phyloP scores from a whole-genome alignment of 108 stramenopile species.

The Stephanodiscus triporus region DNA sequence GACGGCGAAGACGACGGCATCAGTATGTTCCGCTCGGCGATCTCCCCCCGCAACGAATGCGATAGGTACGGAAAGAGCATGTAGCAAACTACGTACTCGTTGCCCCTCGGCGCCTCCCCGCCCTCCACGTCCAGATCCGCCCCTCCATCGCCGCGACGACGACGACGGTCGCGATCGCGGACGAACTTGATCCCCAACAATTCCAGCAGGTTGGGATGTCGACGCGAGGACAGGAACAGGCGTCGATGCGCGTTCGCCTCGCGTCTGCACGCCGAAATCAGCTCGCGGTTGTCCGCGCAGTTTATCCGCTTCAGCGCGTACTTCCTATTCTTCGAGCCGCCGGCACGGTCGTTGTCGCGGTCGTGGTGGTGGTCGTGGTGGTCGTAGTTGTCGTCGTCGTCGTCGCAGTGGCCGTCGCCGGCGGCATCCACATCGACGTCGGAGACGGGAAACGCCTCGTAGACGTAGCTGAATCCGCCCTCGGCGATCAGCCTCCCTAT shows the following conservation, averaged over 20 bases:
- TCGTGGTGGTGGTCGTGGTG: not conserved
- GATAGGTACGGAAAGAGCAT: constrained; percentile 81
- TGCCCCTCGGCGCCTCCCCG: not conserved
- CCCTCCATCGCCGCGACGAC: constrained; percentile 19
- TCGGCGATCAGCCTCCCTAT: constrained; percentile 73
- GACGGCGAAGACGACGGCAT: not conserved
- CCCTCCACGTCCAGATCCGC: no score
- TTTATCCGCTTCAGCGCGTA: constrained; percentile 81
- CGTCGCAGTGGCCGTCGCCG: not conserved
- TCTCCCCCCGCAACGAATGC: constrained; percentile 65
- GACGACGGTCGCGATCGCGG: no score
- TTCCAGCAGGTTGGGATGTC: constrained; percentile 44
- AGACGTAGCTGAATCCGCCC: constrained; percentile 80
- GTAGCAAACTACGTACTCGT: constrained; percentile 54
- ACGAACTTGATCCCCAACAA: constrained; percentile 48
- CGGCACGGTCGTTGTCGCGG: constrained; percentile 1
- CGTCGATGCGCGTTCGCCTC: constrained; percentile 77
- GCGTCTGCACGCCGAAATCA: constrained; percentile 55
- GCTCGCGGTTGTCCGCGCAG: constrained; percentile 56
- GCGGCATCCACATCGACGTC: constrained; percentile 2
- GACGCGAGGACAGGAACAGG: not conserved
- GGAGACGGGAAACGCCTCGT: constrained; percentile 45
- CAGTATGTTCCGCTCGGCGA: constrained; percentile 63
- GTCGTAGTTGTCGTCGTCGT: constrained; percentile 5
- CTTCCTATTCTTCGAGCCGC: not conserved